Percentiles rank a stretch among this genome's conserved stretches.
phyloP scores from a whole-genome alignment of 2,329 filamentous ascomycete genomes.

The Escovopsis sp. region DNA sequence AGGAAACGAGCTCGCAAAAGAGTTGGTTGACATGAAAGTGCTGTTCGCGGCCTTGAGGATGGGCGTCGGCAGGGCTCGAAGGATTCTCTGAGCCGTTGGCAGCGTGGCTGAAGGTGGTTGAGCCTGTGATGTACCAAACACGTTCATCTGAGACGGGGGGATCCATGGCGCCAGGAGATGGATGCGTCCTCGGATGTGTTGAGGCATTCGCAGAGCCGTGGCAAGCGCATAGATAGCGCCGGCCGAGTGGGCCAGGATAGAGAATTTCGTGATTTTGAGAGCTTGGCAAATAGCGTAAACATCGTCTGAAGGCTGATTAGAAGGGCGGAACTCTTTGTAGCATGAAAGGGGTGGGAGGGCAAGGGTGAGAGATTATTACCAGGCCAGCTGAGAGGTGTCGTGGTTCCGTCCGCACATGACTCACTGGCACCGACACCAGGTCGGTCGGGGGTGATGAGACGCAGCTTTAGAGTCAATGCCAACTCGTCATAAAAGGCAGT shows the following conservation, averaged over 20 bases:
- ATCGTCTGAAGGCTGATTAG: constrained; percentile 40
- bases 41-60: constrained; percentile 91
- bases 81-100: constrained; percentile 79
- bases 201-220: constrained; percentile 87
- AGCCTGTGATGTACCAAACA: constrained; percentile 57
- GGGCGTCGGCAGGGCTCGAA: constrained; percentile 77
- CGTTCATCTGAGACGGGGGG: constrained; percentile 81
- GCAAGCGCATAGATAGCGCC: constrained; percentile 96
- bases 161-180: constrained; percentile 96
- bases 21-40: constrained; percentile 83
- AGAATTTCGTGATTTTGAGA: constrained; percentile 89
- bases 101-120: constrained; percentile 72
- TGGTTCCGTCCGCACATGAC: constrained; percentile 63
- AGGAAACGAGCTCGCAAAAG: constrained; percentile 63
- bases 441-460: constrained; percentile 84
- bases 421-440: constrained; percentile 91
- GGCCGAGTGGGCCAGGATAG: constrained; percentile 87
- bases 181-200: constrained; percentile 86
- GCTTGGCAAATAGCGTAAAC: constrained; percentile 87
- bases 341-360: background rate
- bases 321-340: background rate
- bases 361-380: constrained; percentile 38
- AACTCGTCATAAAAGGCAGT: constrained; percentile 96
- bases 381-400: constrained; percentile 86
- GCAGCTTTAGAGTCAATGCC: constrained; percentile 71